Evolutionary conservation across 2,329 filamentous ascomycete species (phyloP).

Genomic region (Fusarium sp.): DNA sequence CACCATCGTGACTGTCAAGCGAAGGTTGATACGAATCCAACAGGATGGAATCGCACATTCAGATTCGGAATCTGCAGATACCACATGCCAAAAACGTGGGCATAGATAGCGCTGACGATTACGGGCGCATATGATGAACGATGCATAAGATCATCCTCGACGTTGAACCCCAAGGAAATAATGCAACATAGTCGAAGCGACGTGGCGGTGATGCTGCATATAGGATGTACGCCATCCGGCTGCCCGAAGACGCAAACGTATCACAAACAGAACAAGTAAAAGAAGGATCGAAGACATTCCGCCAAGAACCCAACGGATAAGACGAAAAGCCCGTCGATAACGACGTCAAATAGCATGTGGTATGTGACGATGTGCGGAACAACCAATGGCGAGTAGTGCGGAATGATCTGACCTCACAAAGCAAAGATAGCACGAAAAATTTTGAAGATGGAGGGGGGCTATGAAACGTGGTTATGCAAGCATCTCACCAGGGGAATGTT

Average conservation of each 20-base stretch:
- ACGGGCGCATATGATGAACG: not conserved
- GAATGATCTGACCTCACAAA: slow-evolving; percentile 15
- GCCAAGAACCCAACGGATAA: slow-evolving; percentile 17
- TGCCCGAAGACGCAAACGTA: slow-evolving; percentile 16
- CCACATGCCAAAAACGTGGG: slow-evolving; percentile 30
- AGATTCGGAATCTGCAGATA: slow-evolving; percentile 13
- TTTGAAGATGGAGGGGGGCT: slow-evolving; percentile 21
- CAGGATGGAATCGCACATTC: not conserved
- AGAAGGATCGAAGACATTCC: slow-evolving; percentile 28
- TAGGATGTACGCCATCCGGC: slow-evolving; percentile 28
- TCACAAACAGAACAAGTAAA: slow-evolving; percentile 29
- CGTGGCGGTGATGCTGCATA: not conserved
- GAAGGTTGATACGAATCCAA: not conserved
- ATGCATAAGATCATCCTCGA: slow-evolving; percentile 1
- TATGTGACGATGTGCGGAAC: slow-evolving; percentile 26
- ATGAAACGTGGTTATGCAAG: slow-evolving; percentile 40
- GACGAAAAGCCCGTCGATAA: not conserved
- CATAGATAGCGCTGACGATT: not conserved
- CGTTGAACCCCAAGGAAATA: slow-evolving; percentile 6
- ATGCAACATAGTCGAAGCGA: not conserved
- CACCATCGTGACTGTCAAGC: not conserved
- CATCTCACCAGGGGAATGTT: slow-evolving; percentile 22
- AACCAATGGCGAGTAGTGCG: slow-evolving; percentile 17
- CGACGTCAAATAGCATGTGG: not conserved
- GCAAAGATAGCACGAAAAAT: not conserved